Base-by-base conservation (phyloP, 345 rosid genomes). In the Firmiana major region DNA sequence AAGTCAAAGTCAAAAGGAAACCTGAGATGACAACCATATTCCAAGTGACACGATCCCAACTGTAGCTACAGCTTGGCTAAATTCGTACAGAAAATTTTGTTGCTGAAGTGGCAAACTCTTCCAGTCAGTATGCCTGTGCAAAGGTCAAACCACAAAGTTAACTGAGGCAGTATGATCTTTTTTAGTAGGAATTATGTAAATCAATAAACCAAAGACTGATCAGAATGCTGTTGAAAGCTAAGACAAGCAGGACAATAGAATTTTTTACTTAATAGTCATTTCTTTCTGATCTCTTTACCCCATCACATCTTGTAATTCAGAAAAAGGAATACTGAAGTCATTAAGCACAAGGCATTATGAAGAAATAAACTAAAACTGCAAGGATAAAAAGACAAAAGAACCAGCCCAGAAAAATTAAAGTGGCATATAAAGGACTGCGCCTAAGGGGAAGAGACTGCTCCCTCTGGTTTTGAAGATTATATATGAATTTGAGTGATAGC, bases 41-140 rank as follows among this genome's bases (percentile, higher is more conserved):
- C 96, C 98, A 6, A 89, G 84, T 0, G 89, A 82, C 57, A 93
- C 99, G 55, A 89, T 76, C 45, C 94, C 97, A 9, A 95, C 71
- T 3, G 97, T 95, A 4, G 91, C 93, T 62, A 87, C 77, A 11
- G 96, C 98, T 86, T 93, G 99, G 13, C 87, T 91, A 13, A 88
- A 81, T 83, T 95, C 98, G 26, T 72, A 78, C 65, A 87, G 79
- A 63, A 80, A 12, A 77, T 86, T 93, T 71, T 87, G 88, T 62
- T 83, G 83, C 88, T 90, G 79, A 19, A 82, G 82, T 0, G 93
- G 98, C 78, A 94, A 80, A 59, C 74, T 87, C 81, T 76, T 82
- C 98, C 98, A 94, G 58, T 93, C 94, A 43, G 96, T 92, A 67
- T 85, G 81, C 87, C 96, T 88, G 81, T 31, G 31, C 2, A 34